Evolutionary conservation across 192 early-diverging fungal species (phyloP).

Genomic region (Podila horticola): DNA sequence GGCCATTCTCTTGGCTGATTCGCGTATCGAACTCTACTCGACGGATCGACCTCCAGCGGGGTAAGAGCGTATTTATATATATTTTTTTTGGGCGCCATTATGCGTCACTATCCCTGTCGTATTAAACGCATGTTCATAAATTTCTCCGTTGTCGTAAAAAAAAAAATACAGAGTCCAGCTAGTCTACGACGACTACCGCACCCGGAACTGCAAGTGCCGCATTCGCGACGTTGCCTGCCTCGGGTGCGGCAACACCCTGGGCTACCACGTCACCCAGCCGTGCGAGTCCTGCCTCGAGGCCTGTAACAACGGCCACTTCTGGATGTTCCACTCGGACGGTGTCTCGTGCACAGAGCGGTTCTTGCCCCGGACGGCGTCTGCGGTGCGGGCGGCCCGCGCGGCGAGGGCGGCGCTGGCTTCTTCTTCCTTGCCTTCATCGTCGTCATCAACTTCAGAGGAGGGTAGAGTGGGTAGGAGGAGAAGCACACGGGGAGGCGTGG

Average conservation of each 20-base stretch:
- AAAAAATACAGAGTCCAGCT: slow-evolving; percentile 79
- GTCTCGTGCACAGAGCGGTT: slow-evolving; percentile 42
- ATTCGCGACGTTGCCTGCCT: slow-evolving; percentile 86
- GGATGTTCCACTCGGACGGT: slow-evolving; percentile 69
- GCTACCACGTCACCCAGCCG: slow-evolving; percentile 84
- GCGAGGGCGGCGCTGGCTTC: slow-evolving; percentile 1
- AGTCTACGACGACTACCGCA: slow-evolving; percentile 84
- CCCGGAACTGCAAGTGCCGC: slow-evolving; percentile 78
- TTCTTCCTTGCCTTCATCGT: slow-evolving; percentile 5
- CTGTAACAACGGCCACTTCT: slow-evolving; percentile 73
- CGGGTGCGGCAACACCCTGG: slow-evolving; percentile 74
- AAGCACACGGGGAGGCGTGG: background rate
- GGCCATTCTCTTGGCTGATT: slow-evolving; percentile 82
- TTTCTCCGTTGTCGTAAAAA: too few relatives aligned
- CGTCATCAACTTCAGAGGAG: too few relatives aligned
- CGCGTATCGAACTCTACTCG: slow-evolving; percentile 77
- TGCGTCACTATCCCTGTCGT: too few relatives aligned
- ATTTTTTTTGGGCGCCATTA: too few relatives aligned
- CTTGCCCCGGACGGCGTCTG: slow-evolving; percentile 19
- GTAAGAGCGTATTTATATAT: too few relatives aligned
- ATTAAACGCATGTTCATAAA: too few relatives aligned
- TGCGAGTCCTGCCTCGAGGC: slow-evolving; percentile 61
- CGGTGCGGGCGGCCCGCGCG: background rate
- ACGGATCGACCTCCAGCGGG: slow-evolving; percentile 75
- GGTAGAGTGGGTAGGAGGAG: background rate